These are phyloP conservation scores for Pyronema omphalodes DNA, from an alignment of 495 filamentous ascomycete species.

Conservation along the genomic window DNA sequence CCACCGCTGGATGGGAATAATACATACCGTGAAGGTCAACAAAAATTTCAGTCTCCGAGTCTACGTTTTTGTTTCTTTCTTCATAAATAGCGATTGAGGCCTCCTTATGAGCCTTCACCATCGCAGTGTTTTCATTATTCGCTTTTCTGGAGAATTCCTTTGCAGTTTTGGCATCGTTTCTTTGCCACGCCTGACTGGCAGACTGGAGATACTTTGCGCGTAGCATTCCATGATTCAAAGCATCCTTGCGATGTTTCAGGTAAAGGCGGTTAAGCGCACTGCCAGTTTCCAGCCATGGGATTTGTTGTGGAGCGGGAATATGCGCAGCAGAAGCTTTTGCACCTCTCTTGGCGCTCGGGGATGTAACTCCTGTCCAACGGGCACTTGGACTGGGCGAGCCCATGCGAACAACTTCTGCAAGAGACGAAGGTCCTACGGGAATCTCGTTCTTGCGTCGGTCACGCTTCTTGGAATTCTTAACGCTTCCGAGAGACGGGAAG, in stretches of 20 bases:
- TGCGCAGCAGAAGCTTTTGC: slow-evolving; percentile 29
- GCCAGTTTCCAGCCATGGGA: slow-evolving; percentile 96
- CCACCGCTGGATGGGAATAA: background rate
- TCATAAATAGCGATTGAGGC: slow-evolving; percentile 85
- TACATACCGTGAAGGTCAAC: slow-evolving; percentile 63
- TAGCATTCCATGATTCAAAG: slow-evolving; percentile 87
- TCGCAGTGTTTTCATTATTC: slow-evolving; percentile 88
- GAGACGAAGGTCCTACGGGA: slow-evolving; percentile 48
- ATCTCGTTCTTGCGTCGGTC: slow-evolving; percentile 50
- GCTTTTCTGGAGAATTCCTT: slow-evolving; percentile 87
- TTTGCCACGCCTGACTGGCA: slow-evolving; percentile 99
- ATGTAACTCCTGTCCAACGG: slow-evolving; percentile 15
- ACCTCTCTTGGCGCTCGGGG: slow-evolving; percentile 19
- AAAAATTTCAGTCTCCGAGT: slow-evolving; percentile 53
- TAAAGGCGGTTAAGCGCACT: slow-evolving; percentile 78
- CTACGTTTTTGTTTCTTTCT: slow-evolving; percentile 65
- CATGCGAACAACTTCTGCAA: slow-evolving; percentile 91
- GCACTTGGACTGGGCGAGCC: slow-evolving; percentile 45
- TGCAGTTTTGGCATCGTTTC: slow-evolving; percentile 88
- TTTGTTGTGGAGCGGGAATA: slow-evolving; percentile 74
- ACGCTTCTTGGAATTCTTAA: slow-evolving; percentile 50
- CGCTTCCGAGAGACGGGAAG: slow-evolving; percentile 75
- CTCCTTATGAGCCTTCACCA: slow-evolving; percentile 93
- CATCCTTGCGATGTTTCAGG: slow-evolving; percentile 79
- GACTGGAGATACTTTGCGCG: slow-evolving; percentile 96